Base-by-base conservation (phyloP, 495 filamentous ascomycete genomes). In the Rostrohypoxylon terebratum region DNA sequence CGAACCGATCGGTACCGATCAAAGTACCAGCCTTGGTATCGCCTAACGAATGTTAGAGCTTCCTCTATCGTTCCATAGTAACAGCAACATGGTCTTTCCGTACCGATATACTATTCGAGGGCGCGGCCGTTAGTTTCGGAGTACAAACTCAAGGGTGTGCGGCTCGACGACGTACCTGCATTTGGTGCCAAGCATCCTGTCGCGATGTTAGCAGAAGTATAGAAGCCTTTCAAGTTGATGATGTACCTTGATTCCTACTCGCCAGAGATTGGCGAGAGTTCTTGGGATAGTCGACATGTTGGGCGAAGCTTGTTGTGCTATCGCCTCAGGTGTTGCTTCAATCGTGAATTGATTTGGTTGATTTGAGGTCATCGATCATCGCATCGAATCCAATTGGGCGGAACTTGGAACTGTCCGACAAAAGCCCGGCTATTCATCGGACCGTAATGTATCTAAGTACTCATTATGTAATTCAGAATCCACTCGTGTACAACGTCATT, bases 1-100 rank as follows among this genome's bases (percentile, higher is more conserved):
- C 96, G 80, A 88, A 98, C 76, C 89, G 87, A 85, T 99, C 96
- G 69, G 80, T 85, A 63, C 91, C 96, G 68, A 99, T 90, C 74
- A 97, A 86, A 59, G 87, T 90, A 75, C 96, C 96, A 72, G 92
- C 92, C 84, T 98, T 98, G 81, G 96, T 98, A 85, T 99, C 96
- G 83, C 96, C 96, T 92, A 77, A 67, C 75, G 4, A 10, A 77
- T 66, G 75, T 86, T 67, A 84, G 80, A 79, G 59, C 68, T 16
- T 28, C 14, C 10, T 13, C 40, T n/a, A 16, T 28, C 6, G 2
- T 3, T 28, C 28, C 10, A 23, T 59, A 4, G 4, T 11, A 31
- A 25, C 11, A 20, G 14, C 20, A 16, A 3, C 13, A n/a, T 4
- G 13, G 9, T 38, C 10, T 25, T 70, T 36, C 38, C 84, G 59